phyloP scores from a whole-genome alignment of 1,284 basidiomycete species.

The Trichosporon faecale region DNA sequence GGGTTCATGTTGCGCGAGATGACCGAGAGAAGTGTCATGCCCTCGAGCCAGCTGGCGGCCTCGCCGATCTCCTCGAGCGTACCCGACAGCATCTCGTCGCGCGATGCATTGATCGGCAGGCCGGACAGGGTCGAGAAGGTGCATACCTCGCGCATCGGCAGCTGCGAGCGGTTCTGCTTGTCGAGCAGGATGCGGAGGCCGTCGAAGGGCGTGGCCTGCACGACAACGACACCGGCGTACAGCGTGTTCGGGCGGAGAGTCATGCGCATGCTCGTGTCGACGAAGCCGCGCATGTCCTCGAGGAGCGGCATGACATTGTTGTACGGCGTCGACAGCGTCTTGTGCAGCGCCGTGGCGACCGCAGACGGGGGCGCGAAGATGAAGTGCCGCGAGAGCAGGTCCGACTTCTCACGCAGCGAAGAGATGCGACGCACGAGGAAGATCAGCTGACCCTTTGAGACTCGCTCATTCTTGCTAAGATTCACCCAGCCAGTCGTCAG shows the following conservation, averaged over 20 bases:
- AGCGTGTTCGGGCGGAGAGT: slow-evolving; percentile 47
- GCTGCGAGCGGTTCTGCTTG: slow-evolving; percentile 46
- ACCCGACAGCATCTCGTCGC: slow-evolving; percentile 29
- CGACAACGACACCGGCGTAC: slow-evolving; percentile 51
- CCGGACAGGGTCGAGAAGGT: slow-evolving; percentile 28
- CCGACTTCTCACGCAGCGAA: slow-evolving; percentile 46
- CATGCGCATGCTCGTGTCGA: slow-evolving; percentile 42
- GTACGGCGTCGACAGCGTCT: slow-evolving; percentile 51
- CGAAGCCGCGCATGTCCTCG: slow-evolving; percentile 48
- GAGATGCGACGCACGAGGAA: slow-evolving; percentile 52
- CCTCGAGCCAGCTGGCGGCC: slow-evolving; percentile 46
- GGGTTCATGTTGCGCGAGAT: slow-evolving; percentile 43
- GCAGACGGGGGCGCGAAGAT: slow-evolving; percentile 52
- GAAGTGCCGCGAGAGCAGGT: slow-evolving; percentile 50
- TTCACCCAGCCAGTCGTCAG: slow-evolving; percentile 53
- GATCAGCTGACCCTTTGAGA: slow-evolving; percentile 54
- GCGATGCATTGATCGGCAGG: slow-evolving; percentile 15
- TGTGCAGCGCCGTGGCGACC: slow-evolving; percentile 49
- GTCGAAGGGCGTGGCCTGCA: slow-evolving; percentile 54
- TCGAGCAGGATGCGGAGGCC: slow-evolving; percentile 52
- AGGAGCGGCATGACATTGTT: slow-evolving; percentile 51
- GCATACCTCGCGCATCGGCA: slow-evolving; percentile 52
- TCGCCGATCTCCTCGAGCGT: slow-evolving; percentile 52
- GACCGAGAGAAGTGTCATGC: slow-evolving; percentile 47
- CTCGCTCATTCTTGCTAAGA: slow-evolving; percentile 44